These are phyloP conservation scores for Acer yangbiense DNA, from an alignment of 345 rosid species.

Conservation along the genomic window DNA sequence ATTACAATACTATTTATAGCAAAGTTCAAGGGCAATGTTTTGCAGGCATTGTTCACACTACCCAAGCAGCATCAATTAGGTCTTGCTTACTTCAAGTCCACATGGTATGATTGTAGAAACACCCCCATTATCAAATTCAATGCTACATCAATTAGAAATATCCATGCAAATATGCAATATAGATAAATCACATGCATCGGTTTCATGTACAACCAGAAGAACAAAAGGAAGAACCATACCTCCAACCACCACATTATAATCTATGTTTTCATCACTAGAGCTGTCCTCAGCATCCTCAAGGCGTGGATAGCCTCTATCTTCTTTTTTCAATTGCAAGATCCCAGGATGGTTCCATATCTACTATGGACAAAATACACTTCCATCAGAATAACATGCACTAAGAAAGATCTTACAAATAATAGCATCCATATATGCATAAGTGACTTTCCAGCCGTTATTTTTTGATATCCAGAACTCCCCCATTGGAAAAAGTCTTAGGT, in stretches of 20 bases:
- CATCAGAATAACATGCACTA: conserved; percentile 7
- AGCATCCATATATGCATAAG: neutral
- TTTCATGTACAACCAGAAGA: conserved; percentile 1
- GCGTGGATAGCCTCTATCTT: conserved; percentile 54
- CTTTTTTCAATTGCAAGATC: conserved; percentile 88
- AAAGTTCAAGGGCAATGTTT: neutral
- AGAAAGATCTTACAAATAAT: neutral
- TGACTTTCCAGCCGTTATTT: neutral
- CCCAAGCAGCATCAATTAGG: neutral
- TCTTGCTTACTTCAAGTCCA: neutral
- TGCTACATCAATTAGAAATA: neutral
- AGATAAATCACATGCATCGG: neutral
- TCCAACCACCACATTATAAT: conserved; percentile 65
- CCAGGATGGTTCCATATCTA: conserved; percentile 99
- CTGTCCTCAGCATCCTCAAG: conserved; percentile 87
- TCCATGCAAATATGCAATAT: neutral
- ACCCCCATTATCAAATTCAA: conserved; percentile 13
- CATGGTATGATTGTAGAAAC: neutral
- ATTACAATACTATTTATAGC: neutral
- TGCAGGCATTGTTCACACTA: neutral
- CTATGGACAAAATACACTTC: conserved; percentile 26
- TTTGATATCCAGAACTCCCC: neutral
- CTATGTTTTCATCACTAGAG: conserved; percentile 95
- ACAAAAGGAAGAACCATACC: conserved; percentile 46
- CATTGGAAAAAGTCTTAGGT: neutral